A percentile compares a stretch with the other conserved stretches of the same genome.
Conservation (phyloP, 805 yeast genomes). For the Nakazawaea wyomingensis region DNA sequence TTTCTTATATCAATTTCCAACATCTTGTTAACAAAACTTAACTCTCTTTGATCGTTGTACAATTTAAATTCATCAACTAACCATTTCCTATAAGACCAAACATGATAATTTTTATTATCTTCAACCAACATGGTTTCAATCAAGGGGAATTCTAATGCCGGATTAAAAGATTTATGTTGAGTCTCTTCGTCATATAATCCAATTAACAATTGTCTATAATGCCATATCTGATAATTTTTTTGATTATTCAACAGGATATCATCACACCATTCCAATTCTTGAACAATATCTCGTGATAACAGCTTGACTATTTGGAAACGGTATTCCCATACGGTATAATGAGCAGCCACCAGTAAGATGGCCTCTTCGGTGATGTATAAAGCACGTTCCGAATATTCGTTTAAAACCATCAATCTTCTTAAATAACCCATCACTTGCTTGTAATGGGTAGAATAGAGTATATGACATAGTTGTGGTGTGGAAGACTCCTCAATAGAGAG, state of each 20-base stretch:
- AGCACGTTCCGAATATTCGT: conserved; percentile 71
- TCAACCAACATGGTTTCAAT: conserved; percentile 63
- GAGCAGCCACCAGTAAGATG: conserved; percentile 74
- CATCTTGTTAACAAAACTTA: conserved; percentile 41
- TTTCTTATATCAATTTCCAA: conserved; percentile 68
- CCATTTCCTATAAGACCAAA: conserved; percentile 94
- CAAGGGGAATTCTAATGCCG: conserved; percentile 59
- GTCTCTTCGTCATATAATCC: conserved; percentile 21
- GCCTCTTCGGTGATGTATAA: conserved; percentile 58
- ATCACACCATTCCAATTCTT: conserved; percentile 79
- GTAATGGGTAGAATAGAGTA: conserved; percentile 71
- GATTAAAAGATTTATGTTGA: conserved; percentile 25
- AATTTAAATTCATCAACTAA: conserved; percentile 52
- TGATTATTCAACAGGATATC: conserved; percentile 67
- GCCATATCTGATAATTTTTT: conserved; percentile 97
- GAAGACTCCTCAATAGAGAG: not conserved
- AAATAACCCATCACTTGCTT: conserved; percentile 53
- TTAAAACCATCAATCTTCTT: conserved; percentile 48
- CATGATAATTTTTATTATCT: conserved; percentile 91
- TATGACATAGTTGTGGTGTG: conserved; percentile 43
- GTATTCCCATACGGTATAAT: conserved; percentile 86
- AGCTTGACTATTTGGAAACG: conserved; percentile 46
- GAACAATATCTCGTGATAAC: conserved; percentile 30
- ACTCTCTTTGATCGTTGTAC: conserved; percentile 41
- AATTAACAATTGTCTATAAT: conserved; percentile 71